Evolutionary conservation across 164 flowering plant genomes (phyloP).

Genomic region (Malania oleifera): DNA sequence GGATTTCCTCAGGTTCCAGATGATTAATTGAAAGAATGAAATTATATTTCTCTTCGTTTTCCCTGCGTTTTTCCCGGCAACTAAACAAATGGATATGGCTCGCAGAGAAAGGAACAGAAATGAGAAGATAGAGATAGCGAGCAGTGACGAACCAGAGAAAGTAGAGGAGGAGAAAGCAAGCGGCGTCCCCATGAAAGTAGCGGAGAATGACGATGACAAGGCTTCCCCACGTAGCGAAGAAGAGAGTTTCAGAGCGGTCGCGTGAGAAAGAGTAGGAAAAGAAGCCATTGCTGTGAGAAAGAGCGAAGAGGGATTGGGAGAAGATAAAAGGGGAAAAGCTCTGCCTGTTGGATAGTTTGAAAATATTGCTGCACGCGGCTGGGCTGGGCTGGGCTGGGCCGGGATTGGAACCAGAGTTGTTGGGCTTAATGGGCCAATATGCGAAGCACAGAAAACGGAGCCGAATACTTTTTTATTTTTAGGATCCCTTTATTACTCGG

Average conservation of each 20-base stretch:
- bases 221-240: slow-evolving; percentile 25
- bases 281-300: slow-evolving; percentile 22
- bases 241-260: slow-evolving; percentile 26
- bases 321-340: too few relatives aligned
- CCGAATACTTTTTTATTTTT: too few relatives aligned
- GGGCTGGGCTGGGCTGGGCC: too few relatives aligned
- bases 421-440: too few relatives aligned
- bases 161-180: slow-evolving; percentile 21
- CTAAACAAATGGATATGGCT: background rate
- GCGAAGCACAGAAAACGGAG: too few relatives aligned
- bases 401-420: too few relatives aligned
- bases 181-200: slow-evolving; percentile 25
- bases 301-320: background rate
- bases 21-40: background rate
- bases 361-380: too few relatives aligned
- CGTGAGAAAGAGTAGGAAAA: slow-evolving; percentile 16
- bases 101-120: background rate
- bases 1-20: background rate
- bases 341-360: too few relatives aligned
- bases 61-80: background rate
- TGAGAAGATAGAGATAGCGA: background rate
- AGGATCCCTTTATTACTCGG: too few relatives aligned
- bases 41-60: background rate
- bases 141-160: slow-evolving; percentile 22
- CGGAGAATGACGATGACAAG: slow-evolving; percentile 24